These are phyloP conservation scores for Malus orientalis DNA, from an alignment of 306 rosid species.

Conservation along the genomic window DNA sequence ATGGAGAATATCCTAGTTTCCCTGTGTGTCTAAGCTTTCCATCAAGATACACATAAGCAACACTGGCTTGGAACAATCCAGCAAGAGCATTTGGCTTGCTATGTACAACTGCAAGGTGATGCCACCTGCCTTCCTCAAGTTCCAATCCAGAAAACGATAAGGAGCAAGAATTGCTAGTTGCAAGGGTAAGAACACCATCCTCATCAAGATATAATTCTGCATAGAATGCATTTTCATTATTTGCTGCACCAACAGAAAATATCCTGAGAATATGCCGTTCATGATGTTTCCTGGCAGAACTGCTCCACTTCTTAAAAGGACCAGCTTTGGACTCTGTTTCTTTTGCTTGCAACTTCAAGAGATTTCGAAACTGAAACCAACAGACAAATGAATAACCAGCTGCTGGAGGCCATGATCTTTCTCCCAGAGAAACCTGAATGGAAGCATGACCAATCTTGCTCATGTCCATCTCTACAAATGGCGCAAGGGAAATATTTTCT, in stretches of 20 bases:
- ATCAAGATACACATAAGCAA: constrained; percentile 91
- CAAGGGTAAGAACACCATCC: constrained; percentile 91
- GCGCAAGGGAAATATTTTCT: constrained; percentile 77
- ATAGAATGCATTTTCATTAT: constrained; percentile 58
- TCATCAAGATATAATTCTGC: constrained; percentile 94
- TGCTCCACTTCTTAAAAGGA: constrained; percentile 50
- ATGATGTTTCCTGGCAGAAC: constrained; percentile 41
- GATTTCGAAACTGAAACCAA: constrained; percentile 90
- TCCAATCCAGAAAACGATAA: constrained; percentile 89
- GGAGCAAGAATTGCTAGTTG: constrained; percentile 81
- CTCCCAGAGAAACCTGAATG: constrained; percentile 96
- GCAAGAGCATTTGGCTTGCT: constrained; percentile 99
- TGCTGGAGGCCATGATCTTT: constrained; percentile 99
- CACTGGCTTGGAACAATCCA: constrained; percentile 96
- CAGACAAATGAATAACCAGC: constrained; percentile 99
- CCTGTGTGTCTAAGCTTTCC: constrained; percentile 96
- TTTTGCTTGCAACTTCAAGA: constrained; percentile 62
- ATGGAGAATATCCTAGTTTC: constrained; percentile 94
- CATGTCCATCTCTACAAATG: constrained; percentile 95
- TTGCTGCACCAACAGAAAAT: constrained; percentile 89
- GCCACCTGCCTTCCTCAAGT: constrained; percentile 98
- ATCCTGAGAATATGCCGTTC: constrained; percentile 58
- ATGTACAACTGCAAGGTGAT: constrained; percentile 96
- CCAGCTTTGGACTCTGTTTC: constrained; percentile 57
- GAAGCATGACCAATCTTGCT: constrained; percentile 91